Conservation (phyloP, 108 stramenopile species). For the Fistulifera pelliculosa region DNA sequence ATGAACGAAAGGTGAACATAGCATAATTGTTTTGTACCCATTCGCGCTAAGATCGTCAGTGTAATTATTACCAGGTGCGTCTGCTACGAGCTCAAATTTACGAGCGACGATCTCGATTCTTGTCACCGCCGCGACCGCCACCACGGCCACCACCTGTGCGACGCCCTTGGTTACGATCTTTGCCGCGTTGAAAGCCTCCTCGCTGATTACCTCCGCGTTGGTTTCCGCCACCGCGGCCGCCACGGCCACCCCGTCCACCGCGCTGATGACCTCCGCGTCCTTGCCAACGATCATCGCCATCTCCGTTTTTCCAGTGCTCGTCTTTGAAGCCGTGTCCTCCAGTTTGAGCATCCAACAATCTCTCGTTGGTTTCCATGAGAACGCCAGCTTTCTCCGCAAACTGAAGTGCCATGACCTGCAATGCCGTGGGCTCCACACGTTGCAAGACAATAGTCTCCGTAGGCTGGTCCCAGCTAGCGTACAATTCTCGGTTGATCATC, state of each 20-base stretch:
- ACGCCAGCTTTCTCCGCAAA: constrained; percentile 85
- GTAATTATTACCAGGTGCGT: too few relatives aligned
- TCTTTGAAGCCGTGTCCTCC: constrained; percentile 73
- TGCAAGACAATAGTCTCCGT: constrained; percentile 93
- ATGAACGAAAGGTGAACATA: too few relatives aligned
- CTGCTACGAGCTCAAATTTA: too few relatives aligned
- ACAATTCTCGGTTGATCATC: constrained; percentile 95
- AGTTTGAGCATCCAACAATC: constrained; percentile 81
- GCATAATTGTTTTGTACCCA: too few relatives aligned
- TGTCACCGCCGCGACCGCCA: constrained; percentile 2
- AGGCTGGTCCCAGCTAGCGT: constrained; percentile 97
- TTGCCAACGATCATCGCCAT: constrained; percentile 33
- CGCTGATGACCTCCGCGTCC: constrained; percentile 27
- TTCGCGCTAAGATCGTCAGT: too few relatives aligned
- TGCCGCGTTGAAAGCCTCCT: constrained; percentile 4
- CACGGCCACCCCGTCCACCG: constrained; percentile 15
- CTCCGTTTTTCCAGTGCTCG: constrained; percentile 49
- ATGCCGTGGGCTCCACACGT: constrained; percentile 63
- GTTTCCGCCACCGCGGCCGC: constrained; percentile 20
- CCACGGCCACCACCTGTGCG: constrained; percentile 9
- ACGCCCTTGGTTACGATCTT: not conserved
- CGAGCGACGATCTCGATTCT: too few relatives aligned
- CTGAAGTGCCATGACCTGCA: constrained; percentile 90
- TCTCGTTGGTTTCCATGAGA: constrained; percentile 94
- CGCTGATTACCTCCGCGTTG: constrained; percentile 7